Conservation (phyloP, 1,284 basidiomycete species). For the Inonotus hispidus region DNA sequence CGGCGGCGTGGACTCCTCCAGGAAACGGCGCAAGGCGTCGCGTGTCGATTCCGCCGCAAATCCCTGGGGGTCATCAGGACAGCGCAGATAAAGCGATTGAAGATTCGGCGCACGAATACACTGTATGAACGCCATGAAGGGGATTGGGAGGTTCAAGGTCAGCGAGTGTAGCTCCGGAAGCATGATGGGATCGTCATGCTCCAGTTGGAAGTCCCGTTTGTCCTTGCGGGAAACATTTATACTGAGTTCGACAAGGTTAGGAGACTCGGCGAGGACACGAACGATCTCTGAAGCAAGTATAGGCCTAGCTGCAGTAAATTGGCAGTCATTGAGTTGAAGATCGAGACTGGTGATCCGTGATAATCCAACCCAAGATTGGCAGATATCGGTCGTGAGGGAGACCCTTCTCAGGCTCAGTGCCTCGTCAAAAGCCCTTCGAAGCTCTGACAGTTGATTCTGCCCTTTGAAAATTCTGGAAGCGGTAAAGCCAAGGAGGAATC, state of each 20-base stretch:
- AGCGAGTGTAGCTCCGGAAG: constrained; percentile 14
- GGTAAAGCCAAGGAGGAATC: constrained; percentile 2
- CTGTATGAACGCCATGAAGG: constrained; percentile 12
- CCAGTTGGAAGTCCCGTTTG: constrained; percentile 4
- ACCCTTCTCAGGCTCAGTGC: constrained; percentile 12
- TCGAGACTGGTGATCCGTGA: constrained; percentile 10
- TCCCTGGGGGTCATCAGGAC: constrained; percentile 33
- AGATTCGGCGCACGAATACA: constrained; percentile 41
- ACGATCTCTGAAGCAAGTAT: constrained; percentile 17
- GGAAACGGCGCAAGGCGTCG: constrained; percentile 35
- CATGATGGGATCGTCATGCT: constrained; percentile 1
- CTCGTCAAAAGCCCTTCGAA: constrained; percentile 5
- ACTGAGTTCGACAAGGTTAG: constrained; percentile 14
- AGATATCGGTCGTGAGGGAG: constrained; percentile 4
- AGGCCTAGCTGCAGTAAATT: constrained; percentile 1
- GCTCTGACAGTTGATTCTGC: constrained; percentile 1
- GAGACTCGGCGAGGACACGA: constrained; percentile 3
- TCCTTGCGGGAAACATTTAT: constrained; percentile 11
- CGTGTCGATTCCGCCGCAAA: constrained; percentile 37
- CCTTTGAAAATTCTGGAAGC: constrained; percentile 7
- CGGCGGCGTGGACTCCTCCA: constrained; percentile 36
- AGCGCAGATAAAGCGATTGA: constrained; percentile 40
- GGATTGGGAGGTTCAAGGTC: constrained; percentile 11
- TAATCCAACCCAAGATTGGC: constrained; percentile 14
- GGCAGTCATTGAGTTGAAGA: constrained; percentile 15